These are phyloP conservation scores for Nakaseomyces delphensis DNA, from an alignment of 1,139 yeast genomes.

Conservation along the genomic window DNA sequence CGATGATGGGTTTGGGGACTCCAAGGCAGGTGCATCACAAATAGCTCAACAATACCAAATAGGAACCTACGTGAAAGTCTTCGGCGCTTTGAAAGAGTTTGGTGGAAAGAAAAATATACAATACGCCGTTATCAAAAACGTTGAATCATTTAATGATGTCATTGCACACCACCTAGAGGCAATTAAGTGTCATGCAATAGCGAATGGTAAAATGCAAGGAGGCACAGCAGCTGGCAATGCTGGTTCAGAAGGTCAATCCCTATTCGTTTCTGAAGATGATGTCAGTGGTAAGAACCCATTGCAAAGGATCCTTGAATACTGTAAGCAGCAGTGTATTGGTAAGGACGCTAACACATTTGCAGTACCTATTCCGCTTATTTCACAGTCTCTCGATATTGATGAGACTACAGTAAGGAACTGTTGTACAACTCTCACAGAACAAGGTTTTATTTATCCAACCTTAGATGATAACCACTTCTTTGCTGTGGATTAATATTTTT, in stretches of 20 bases:
- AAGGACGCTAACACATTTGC: slow-evolving; percentile 61
- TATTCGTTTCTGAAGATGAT: slow-evolving; percentile 42
- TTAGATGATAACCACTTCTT: slow-evolving; percentile 55
- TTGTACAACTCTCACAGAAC: slow-evolving; percentile 50
- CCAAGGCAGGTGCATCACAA: slow-evolving; percentile 30
- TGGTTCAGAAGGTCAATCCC: slow-evolving; percentile 29
- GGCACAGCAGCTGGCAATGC: slow-evolving; percentile 10
- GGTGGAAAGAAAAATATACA: slow-evolving; percentile 59
- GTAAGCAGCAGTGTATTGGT: slow-evolving; percentile 36
- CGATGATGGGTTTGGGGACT: slow-evolving; percentile 15
- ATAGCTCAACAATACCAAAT: slow-evolving; percentile 30
- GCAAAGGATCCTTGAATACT: slow-evolving; percentile 43
- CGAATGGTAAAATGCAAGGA: slow-evolving; percentile 23
- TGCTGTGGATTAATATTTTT: slow-evolving; percentile 25
- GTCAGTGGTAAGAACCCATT: slow-evolving; percentile 31
- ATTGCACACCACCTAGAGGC: slow-evolving; percentile 71
- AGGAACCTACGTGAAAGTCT: slow-evolving; percentile 57
- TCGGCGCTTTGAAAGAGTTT: slow-evolving; percentile 66
- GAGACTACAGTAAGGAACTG: slow-evolving; percentile 42
- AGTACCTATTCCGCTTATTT: slow-evolving; percentile 54
- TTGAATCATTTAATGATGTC: slow-evolving; percentile 67
- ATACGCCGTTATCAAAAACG: slow-evolving; percentile 50
- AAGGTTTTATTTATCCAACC: slow-evolving; percentile 59
- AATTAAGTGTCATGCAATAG: slow-evolving; percentile 50
- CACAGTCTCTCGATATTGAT: slow-evolving; percentile 46